Evolutionary conservation across 768 basidiomycete species (phyloP), one percentile per base, ranked within the genome.

Genomic region (Butyriboletus loyo): DNA sequence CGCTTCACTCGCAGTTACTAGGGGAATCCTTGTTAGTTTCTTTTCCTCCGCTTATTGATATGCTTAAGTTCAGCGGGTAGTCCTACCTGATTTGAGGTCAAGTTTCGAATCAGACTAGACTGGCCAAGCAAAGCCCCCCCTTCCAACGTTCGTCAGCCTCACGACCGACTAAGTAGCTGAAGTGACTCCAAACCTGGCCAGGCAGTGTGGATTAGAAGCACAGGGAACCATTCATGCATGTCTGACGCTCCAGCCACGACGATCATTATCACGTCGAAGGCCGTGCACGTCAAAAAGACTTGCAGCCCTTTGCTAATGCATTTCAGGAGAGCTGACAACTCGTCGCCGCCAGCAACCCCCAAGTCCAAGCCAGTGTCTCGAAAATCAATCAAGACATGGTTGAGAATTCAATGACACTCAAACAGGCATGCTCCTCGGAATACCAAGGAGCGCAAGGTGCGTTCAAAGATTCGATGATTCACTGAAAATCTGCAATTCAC

Each of bases 11-110:
- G 83, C 85, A 83, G 85, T 83, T 86, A 86, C 85, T 86, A 83
- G 78, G 83, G 85, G 82, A 87, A 86, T 86, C 85, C 85, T 85
- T 80, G 85, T 87, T 87, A 85, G 84, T 87, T 87, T 86, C 86
- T 87, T 87, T 86, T 86, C 85, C 85, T 86, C 84, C 81, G 80
- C 85, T 87, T 85, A 86, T 85, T 87, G 82, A 86, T 86, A 85
- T 86, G 84, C 85, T 86, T 85, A 86, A 86, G 82, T 86, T 85
- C 83, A 84, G 84, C 79, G 82, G 85, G 85, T 86, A 85, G 77
- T 83, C 85, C 82, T 82, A 79, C 83, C 82, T 83, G 83, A 85
- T 85, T 81, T 84, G 84, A 86, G 84, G 82, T 83, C 84, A 80
- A 73, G 74, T 39, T 39, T 39, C 38, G 22, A 9, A 14, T n/a